These are phyloP conservation scores for Colletotrichum falcatum DNA, from an alignment of 2,329 filamentous ascomycete species.

Conservation along the genomic window DNA sequence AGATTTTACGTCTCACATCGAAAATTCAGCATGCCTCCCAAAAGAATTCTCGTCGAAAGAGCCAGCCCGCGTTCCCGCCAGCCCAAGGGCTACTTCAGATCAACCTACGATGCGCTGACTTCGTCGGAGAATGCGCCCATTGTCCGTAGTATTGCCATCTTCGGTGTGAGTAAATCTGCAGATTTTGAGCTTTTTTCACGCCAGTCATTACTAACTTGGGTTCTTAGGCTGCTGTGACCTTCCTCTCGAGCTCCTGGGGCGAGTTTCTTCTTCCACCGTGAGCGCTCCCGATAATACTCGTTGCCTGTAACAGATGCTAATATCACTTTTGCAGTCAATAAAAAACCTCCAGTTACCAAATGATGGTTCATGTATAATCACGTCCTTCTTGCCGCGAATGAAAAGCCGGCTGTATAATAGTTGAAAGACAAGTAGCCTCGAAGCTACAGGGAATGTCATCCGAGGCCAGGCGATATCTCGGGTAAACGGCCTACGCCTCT, in stretches of 20 bases:
- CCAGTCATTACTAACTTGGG: slow-evolving; percentile 27
- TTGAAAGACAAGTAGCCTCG: slow-evolving; percentile 24
- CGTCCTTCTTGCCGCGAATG: slow-evolving; percentile 32
- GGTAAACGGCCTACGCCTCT: slow-evolving; percentile 9
- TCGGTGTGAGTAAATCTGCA: slow-evolving; percentile 67
- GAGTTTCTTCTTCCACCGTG: slow-evolving; percentile 76
- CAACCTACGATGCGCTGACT: slow-evolving; percentile 72
- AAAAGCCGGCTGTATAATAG: slow-evolving; percentile 41
- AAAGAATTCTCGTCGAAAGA: slow-evolving; percentile 66
- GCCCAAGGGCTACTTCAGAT: slow-evolving; percentile 66
- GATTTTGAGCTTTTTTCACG: neutral
- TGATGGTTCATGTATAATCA: slow-evolving; percentile 36
- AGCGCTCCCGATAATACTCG: slow-evolving; percentile 44
- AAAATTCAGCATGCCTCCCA: slow-evolving; percentile 70
- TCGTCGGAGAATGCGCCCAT: slow-evolving; percentile 76
- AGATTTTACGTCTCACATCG: slow-evolving; percentile 22
- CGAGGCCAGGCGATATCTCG: slow-evolving; percentile 15
- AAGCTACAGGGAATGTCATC: slow-evolving; percentile 34
- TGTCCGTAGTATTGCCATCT: slow-evolving; percentile 75
- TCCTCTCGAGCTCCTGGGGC: slow-evolving; percentile 75
- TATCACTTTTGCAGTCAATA: slow-evolving; percentile 30
- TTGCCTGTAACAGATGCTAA: neutral
- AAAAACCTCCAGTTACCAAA: slow-evolving; percentile 22
- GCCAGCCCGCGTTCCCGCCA: slow-evolving; percentile 56
- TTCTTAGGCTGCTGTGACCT: slow-evolving; percentile 70